Evolutionary conservation across 2,329 filamentous ascomycete species (phyloP).

Genomic region (Pestalotiopsis sp.): DNA sequence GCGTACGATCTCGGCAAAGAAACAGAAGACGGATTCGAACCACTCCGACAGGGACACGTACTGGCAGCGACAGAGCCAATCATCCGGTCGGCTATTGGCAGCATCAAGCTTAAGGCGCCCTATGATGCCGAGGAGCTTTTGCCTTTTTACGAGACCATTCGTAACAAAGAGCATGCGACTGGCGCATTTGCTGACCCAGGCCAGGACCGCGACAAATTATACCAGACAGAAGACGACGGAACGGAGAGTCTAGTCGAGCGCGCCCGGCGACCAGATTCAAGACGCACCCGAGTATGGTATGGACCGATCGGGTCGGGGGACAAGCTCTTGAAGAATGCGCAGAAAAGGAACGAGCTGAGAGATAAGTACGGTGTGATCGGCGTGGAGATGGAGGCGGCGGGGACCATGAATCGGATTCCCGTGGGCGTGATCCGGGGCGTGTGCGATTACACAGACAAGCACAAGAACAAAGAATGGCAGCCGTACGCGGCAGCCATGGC

Average conservation of each 20-base stretch:
- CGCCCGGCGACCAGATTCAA: slow-evolving; percentile 16
- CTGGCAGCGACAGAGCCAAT: slow-evolving; percentile 30
- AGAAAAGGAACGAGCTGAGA: slow-evolving; percentile 12
- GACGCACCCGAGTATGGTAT: slow-evolving; percentile 34
- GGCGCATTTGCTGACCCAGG: slow-evolving; percentile 33
- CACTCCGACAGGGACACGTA: slow-evolving; percentile 23
- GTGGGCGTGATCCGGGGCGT: slow-evolving; percentile 34
- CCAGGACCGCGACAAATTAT: slow-evolving; percentile 28
- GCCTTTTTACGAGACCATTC: slow-evolving; percentile 24
- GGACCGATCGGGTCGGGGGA: slow-evolving; percentile 35
- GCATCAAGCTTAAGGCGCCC: slow-evolving; percentile 26
- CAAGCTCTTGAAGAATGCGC: slow-evolving; percentile 29
- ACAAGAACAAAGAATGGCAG: slow-evolving; percentile 36
- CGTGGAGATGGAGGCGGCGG: slow-evolving; percentile 28
- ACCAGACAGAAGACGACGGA: slow-evolving; percentile 15
- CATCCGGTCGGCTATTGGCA: slow-evolving; percentile 35
- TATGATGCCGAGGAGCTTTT: slow-evolving; percentile 24
- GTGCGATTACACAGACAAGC: slow-evolving; percentile 34
- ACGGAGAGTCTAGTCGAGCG: slow-evolving; percentile 14
- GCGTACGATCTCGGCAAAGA: slow-evolving; percentile 37
- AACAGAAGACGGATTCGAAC: slow-evolving; percentile 27
- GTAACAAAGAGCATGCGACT: slow-evolving; percentile 19
- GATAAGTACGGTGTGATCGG: slow-evolving; percentile 31
- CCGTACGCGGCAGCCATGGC: slow-evolving; percentile 36
- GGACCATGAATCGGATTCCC: slow-evolving; percentile 33